phyloP scores from a whole-genome alignment of 148 eudicot species.

The Spergularia marina region DNA sequence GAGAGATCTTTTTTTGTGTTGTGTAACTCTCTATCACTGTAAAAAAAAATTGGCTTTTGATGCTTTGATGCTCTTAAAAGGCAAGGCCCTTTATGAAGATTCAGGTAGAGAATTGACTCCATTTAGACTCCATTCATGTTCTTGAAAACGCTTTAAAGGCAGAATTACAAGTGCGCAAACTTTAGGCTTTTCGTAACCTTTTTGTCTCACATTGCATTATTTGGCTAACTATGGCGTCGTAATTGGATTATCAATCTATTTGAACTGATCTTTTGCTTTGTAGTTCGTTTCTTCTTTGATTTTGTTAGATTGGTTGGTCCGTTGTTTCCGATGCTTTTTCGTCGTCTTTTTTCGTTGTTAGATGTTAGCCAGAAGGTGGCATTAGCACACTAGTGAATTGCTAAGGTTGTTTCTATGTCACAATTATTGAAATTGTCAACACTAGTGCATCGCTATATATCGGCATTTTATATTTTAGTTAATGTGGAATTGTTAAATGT shows the following conservation, averaged over 20 bases:
- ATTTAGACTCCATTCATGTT: not conserved
- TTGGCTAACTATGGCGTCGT: too few relatives aligned
- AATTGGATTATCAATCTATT: not conserved
- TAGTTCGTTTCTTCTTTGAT: not conserved
- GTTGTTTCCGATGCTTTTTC: too few relatives aligned
- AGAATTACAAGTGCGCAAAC: not conserved
- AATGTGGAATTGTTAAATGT: too few relatives aligned
- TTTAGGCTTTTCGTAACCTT: not conserved
- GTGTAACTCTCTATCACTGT: not conserved
- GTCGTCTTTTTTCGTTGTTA: not conserved
- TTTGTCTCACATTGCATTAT: not conserved
- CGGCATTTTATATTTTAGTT: not conserved
- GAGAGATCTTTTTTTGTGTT: not conserved
- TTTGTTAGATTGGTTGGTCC: not conserved
- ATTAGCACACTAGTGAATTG: not conserved
- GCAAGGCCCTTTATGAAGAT: slow-evolving; percentile 21
- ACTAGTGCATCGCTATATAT: slow-evolving; percentile 3
- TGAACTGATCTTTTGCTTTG: slow-evolving; percentile 13
- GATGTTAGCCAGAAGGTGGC: not conserved
- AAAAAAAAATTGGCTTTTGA: not conserved
- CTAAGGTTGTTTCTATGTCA: not conserved
- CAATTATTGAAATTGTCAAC: slow-evolving; percentile 3
- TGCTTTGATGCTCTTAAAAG: slow-evolving; percentile 14
- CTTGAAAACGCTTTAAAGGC: not conserved
- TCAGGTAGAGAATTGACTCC: not conserved